phyloP scores from a whole-genome alignment of 306 rosid genomes.

The Cajanus cajan region DNA sequence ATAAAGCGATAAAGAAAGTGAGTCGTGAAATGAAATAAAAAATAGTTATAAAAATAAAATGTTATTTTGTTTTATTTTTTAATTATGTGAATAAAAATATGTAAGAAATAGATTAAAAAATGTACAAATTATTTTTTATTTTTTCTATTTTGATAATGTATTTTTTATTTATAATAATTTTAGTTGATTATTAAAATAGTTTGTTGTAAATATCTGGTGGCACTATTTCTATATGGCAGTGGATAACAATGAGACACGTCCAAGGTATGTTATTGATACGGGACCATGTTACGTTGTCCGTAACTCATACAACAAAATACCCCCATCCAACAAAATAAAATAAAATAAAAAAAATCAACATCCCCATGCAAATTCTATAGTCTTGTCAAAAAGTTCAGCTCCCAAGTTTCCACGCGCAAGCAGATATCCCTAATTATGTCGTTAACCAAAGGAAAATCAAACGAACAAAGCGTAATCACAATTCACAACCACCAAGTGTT shows the following conservation, averaged over 20 bases:
- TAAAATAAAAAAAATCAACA: constrained; percentile 24
- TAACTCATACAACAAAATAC: background rate
- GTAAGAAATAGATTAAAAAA: no score
- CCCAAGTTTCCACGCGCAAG: constrained; percentile 20
- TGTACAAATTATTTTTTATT: no score
- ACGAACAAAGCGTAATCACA: background rate
- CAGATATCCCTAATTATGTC: background rate
- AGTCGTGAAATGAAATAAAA: background rate
- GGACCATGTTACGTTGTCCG: constrained; percentile 28
- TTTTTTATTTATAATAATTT: background rate
- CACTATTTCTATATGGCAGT: background rate
- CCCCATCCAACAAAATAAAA: background rate
- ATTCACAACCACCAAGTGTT: background rate
- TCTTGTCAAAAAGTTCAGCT: constrained; percentile 10
- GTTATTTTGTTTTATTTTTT: no score
- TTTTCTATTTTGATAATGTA: no score
- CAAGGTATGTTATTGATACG: constrained; percentile 14
- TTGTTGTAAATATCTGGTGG: background rate
- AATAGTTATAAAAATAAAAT: background rate
- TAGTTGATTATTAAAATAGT: background rate
- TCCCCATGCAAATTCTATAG: constrained; percentile 14
- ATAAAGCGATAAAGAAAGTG: background rate
- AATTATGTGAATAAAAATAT: no score
- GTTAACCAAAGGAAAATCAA: background rate
- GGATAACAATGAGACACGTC: constrained; percentile 45